Conservation (phyloP, 2,329 filamentous ascomycete species). For the Westerdykella ornata region DNA sequence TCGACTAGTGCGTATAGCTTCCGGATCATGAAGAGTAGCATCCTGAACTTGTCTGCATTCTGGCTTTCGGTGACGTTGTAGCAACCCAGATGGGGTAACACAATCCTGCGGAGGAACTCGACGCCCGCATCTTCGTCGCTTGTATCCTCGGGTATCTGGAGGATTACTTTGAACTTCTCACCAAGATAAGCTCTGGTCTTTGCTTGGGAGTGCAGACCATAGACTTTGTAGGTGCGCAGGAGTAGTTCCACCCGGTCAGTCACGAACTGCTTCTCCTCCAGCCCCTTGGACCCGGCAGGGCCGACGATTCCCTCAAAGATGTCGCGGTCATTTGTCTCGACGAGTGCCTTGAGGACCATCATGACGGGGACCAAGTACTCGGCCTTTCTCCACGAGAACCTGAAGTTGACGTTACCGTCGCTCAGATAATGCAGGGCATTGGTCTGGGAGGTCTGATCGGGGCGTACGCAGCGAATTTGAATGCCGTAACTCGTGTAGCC, state of each 20-base stretch:
- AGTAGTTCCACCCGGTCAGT: slow-evolving; percentile 91
- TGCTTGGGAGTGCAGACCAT: slow-evolving; percentile 71
- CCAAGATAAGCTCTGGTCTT: slow-evolving; percentile 83
- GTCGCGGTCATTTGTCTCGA: slow-evolving; percentile 93
- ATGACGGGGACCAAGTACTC: slow-evolving; percentile 93
- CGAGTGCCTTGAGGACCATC: slow-evolving; percentile 92
- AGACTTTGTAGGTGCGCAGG: slow-evolving; percentile 86
- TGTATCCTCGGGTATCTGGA: slow-evolving; percentile 76
- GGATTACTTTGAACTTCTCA: slow-evolving; percentile 80
- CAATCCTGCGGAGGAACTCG: slow-evolving; percentile 83
- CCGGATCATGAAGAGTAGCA: slow-evolving; percentile 91
- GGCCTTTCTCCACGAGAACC: slow-evolving; percentile 96
- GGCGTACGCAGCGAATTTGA: slow-evolving; percentile 82
- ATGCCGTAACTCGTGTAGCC: slow-evolving; percentile 88
- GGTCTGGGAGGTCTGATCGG: slow-evolving; percentile 97
- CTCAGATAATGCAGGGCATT: slow-evolving; percentile 94
- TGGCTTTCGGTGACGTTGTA: slow-evolving; percentile 75
- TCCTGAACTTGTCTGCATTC: slow-evolving; percentile 85
- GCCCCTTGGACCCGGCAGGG: slow-evolving; percentile 64
- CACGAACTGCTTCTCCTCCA: slow-evolving; percentile 79
- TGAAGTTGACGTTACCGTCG: slow-evolving; percentile 93
- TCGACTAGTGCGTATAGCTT: slow-evolving; percentile 92
- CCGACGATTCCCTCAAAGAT: slow-evolving; percentile 94
- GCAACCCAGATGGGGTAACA: slow-evolving; percentile 85
- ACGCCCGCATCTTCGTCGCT: slow-evolving; percentile 83